These are phyloP conservation scores for Irpex rosettiformis DNA, from an alignment of 1,284 basidiomycete genomes.

Conservation along the genomic window DNA sequence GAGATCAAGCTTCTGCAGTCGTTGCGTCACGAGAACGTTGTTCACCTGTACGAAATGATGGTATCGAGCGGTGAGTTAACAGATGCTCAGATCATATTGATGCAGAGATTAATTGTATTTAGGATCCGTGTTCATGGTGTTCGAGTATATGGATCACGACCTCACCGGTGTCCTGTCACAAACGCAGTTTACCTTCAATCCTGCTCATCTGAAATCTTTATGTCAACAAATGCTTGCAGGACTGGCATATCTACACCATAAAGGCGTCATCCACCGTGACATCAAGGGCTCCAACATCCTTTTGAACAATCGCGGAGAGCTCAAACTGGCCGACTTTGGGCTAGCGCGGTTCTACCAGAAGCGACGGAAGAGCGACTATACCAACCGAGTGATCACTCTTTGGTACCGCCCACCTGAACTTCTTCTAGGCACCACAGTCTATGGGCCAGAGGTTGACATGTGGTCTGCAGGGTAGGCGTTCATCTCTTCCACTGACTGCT, in stretches of 20 bases:
- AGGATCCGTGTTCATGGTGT: conserved; percentile 99
- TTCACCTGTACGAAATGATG: conserved; percentile 96
- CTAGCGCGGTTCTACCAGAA: conserved; percentile 97
- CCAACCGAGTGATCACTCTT: conserved; percentile 97
- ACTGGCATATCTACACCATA: conserved; percentile 91
- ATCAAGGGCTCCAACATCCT: conserved; percentile 99
- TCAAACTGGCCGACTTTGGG: conserved; percentile 98
- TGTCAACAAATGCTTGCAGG: conserved; percentile 94
- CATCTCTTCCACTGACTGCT: conserved; percentile 6
- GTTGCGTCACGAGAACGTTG: conserved; percentile 85
- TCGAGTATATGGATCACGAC: conserved; percentile 99
- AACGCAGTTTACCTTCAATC: conserved; percentile 79
- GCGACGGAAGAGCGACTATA: conserved; percentile 88
- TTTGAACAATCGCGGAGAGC: conserved; percentile 88
- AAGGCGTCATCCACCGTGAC: conserved; percentile 95
- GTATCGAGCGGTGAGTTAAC: conserved; percentile 80
- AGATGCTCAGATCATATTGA: conserved; percentile 11
- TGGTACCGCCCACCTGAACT: conserved; percentile 99
- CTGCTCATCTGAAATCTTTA: conserved; percentile 92
- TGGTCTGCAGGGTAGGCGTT: conserved; percentile 93
- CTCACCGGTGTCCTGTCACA: conserved; percentile 94
- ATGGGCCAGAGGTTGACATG: conserved; percentile 99
- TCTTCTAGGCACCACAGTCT: conserved; percentile 92
- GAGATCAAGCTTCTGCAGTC: conserved; percentile 98
- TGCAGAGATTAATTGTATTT: conserved; percentile 2